phyloP scores from a whole-genome alignment of 2,329 filamentous ascomycete genomes.

The Neonectria sp. region DNA sequence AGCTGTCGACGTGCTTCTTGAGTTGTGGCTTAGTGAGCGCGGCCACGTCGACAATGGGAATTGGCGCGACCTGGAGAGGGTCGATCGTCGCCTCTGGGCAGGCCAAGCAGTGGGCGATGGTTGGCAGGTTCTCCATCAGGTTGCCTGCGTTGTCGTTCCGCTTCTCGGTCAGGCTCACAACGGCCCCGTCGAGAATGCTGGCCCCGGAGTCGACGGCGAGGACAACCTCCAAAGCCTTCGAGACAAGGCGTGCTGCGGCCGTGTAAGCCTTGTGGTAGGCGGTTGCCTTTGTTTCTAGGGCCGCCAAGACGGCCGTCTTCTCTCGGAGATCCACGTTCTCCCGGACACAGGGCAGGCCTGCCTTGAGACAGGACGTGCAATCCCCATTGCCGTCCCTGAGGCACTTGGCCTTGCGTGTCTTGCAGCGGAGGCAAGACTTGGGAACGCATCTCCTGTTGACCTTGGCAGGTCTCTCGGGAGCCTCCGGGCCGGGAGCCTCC shows the following conservation, averaged over 20 bases:
- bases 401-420: slow-evolving; percentile 16
- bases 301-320: neutral
- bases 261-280: neutral
- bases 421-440: slow-evolving; percentile 10
- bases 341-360: neutral
- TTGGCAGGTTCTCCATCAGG: neutral
- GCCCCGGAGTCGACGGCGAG: no score
- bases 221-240: neutral
- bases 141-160: neutral
- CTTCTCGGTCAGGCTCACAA: neutral
- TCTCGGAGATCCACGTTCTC: slow-evolving; percentile 6
- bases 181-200: neutral
- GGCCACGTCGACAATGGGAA: neutral
- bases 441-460: neutral
- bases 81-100: neutral
- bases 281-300: neutral
- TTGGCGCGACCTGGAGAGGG: neutral
- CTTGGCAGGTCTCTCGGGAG: neutral
- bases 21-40: slow-evolving; percentile 10
- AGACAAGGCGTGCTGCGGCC: neutral
- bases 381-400: neutral
- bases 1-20: neutral
- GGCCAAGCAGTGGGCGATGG: neutral
- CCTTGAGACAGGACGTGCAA: slow-evolving; percentile 3
- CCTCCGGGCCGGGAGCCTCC: neutral